Evolutionary conservation across 371 early-diverging fungal species (phyloP), one percentile per base, ranked within the genome.

Genomic region (Mortierella sp.): DNA sequence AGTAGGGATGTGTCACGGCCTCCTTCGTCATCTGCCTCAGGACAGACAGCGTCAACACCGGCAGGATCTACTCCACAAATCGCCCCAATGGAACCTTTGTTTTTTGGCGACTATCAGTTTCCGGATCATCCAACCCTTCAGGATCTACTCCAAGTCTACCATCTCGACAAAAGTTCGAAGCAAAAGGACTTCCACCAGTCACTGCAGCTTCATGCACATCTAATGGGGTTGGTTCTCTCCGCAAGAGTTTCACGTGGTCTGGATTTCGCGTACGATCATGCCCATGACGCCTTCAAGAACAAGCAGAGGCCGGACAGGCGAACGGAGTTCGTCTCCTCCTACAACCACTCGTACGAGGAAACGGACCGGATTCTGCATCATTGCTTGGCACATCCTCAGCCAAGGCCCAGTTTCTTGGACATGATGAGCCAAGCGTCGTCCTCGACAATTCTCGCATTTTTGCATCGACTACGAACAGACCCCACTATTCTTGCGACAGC

Each of bases 261-360:
- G n/a, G 87, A 87, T 57, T 71, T 82, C 7, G 87, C 87, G 0
- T 83, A 87, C 55, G 87, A 87, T 42, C 87, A 87, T 38, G 83
- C 81, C 19, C 87, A 87, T 21, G 87, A 87, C 70, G 81, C 87
- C 19, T 87, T 80, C 75, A 87, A 87, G 79, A 82, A 87, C 78
- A 80, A 58, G 50, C 87, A 87, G 63, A 47, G 83, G 47, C 81
- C 87, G 13, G 87, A 87, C 52, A 80, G 83, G 54, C 78, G 87
- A 50, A 73, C 74, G 26, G 87, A 80, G 71, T 87, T 87, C 74
- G 57, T 80, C 5, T 76, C 87, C 16, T 75, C 74, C 3, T 87
- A 78, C 81, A 87, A 83, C 70, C 76, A 78, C 47, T 57, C 87
- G 21, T 60, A 80, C 14, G 87, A 87, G 24, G 87, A 87, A 48